Base-by-base conservation (phyloP, 768 basidiomycete genomes). In the Strobilomyces dryophilus region DNA sequence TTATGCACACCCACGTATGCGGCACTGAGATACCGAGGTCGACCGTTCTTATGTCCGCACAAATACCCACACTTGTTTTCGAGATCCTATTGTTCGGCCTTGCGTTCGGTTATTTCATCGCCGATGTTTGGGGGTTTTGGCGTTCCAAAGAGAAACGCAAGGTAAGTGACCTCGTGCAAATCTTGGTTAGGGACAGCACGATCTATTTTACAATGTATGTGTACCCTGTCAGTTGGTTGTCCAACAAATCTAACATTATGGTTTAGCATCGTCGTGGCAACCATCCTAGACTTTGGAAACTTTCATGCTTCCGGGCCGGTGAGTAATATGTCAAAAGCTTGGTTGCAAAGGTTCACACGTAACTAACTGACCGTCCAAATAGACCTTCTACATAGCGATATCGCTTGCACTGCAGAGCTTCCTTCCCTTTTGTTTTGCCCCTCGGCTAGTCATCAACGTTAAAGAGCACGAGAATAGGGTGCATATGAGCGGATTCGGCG, bases 191-290 rank as follows among this genome's bases (percentile, higher is more conserved):
- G 11, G 62, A 63, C 45, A 62, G 55, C 48, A 60, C 49, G 0
- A 36, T 62, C 21, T 63, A 63, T 50, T 63, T 60, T 1, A 53
- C 55, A 1, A 56, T 63, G 62, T 63, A 36, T 1, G 60, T 55
- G 21, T n/a, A 1, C 12, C 10, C 14, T 24, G 26, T 20, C n/a
- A 5, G 40, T 7, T 12, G 9, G 11, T 42, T 10, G 1, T 18
- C 18, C 18, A 34, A 32, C 1, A 9, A 37, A 32, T 20, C 34
- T 50, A 8, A 44, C 14, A 9, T 4, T 17, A 18, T 37, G 11
- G 9, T 21, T n/a, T 42, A 63, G 62, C 7, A 56, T 27, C 17
- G 11, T 37, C 6, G 17, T 11, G 12, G 56, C 54, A 10, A 43
- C 54, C 17, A 32, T 15, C 24, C 17, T 63, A 40, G n/a, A 52